Conservation (phyloP, 2,329 filamentous ascomycete genomes). For the Fusarium gaditjirri region DNA sequence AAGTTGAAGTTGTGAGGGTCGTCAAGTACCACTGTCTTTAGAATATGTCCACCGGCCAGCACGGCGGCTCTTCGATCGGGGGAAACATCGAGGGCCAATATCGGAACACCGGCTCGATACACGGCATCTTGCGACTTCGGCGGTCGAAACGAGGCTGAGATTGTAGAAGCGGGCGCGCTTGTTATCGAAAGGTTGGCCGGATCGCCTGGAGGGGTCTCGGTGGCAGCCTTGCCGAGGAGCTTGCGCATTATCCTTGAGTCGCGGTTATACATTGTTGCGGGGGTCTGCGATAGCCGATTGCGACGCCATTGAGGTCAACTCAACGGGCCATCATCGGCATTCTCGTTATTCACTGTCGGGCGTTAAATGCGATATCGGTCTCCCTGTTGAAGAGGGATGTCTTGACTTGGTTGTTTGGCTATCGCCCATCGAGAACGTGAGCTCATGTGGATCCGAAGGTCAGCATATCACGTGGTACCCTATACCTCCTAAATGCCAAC, state of each 20-base stretch:
- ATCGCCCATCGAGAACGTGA: conserved; percentile 7
- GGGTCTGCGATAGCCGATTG: conserved; percentile 41
- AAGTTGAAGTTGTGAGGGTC: conserved; percentile 53
- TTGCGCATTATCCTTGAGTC: conserved; percentile 69
- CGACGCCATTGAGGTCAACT: conserved; percentile 48
- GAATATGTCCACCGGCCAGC: conserved; percentile 67
- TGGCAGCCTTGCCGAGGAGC: conserved; percentile 65
- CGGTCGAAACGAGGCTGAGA: conserved; percentile 58
- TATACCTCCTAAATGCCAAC: not conserved
- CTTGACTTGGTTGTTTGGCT: conserved; percentile 3
- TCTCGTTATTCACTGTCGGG: not conserved
- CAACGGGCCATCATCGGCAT: conserved; percentile 34
- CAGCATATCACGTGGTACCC: conserved; percentile 12
- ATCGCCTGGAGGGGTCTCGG: conserved; percentile 59
- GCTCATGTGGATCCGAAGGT: conserved; percentile 31
- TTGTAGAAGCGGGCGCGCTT: conserved; percentile 55
- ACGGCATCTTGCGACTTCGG: conserved; percentile 65
- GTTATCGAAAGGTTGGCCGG: conserved; percentile 53
- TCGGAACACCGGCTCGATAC: conserved; percentile 62
- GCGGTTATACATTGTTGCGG: conserved; percentile 60
- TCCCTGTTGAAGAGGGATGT: not conserved
- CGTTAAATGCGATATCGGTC: conserved; percentile 3
- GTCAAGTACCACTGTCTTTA: conserved; percentile 69
- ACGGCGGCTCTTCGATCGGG: conserved; percentile 66
- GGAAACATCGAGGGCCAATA: conserved; percentile 68